Base-by-base conservation (phyloP, 2,329 filamentous ascomycete species). In the Capronia coronata region DNA sequence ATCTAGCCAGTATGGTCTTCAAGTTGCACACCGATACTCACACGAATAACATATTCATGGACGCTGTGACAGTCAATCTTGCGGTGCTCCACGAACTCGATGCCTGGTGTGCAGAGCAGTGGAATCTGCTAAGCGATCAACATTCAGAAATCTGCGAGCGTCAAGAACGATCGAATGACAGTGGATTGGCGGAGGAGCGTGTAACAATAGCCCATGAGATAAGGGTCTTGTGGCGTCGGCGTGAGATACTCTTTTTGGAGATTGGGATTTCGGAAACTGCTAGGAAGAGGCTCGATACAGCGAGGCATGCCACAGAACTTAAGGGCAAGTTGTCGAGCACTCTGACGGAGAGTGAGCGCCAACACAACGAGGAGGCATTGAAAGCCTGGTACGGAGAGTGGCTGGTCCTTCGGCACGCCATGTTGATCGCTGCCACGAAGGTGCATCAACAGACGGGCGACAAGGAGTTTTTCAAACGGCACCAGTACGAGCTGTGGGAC, bases 401-500 rank as follows among this genome's bases (percentile, higher is more conserved):
- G 23, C 23, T 27, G 23, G 5, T 27, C 5, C 23, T 27, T 5
- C 23, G 23, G 23, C 23, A 27, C 5, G 23, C n/a, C n/a, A n/a
- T 27, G 23, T 10, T 27, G 23, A 27, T 27, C 23, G 5, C 23
- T 5, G 23, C 10, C 23, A 27, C 23, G 23, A 5, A 10, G 5
- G 23, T 27, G 23, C 23, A 27, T 10, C 23, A 27, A 27, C 5
- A 5, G 10, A 27, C 10, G 5, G 23, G 23, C 23, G 23, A 27
- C 25, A 16, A 18, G 27, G 40, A 39, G 7, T 49, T 49, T 22
- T 19, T 45, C 11, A 18, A 39, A n/a, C 22, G 47, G 21, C 47
- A 49, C 22, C 19, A 18, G 10, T 39, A 44, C 34, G 47, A 49
- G 47, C 41, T 49, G 34, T 49, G 47, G 47, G 47, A 49, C 23